Evolutionary conservation across 2,329 filamentous ascomycete genomes (phyloP).

Genomic region (Volutella citrinella): DNA sequence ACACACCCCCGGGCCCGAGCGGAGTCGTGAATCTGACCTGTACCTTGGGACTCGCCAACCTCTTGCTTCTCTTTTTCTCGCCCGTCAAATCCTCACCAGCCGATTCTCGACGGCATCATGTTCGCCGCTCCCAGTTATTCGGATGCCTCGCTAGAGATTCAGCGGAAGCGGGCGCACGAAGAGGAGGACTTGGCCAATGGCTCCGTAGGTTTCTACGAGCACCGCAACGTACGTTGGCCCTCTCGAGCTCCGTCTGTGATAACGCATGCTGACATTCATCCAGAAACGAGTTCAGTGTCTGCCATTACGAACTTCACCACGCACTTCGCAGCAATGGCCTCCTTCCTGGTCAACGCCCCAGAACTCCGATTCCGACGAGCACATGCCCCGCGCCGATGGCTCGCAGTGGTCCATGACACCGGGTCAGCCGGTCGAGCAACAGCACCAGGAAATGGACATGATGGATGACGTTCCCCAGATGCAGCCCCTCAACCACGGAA

Average conservation of each 20-base stretch:
- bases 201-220: constrained; percentile 45
- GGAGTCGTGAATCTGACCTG: too few relatives aligned
- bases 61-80: constrained; percentile 6
- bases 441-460: constrained; percentile 50
- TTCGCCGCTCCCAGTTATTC: constrained; percentile 33
- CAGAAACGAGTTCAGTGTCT: constrained; percentile 56
- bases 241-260: not conserved
- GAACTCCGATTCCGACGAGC: constrained; percentile 39
- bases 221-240: constrained; percentile 44
- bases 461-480: constrained; percentile 34
- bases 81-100: too few relatives aligned
- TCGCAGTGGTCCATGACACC: constrained; percentile 31
- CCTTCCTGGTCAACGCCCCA: constrained; percentile 35
- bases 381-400: constrained; percentile 27
- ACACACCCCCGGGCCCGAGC: too few relatives aligned
- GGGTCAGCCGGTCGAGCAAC: constrained; percentile 10
- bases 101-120: constrained; percentile 37
- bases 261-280: constrained; percentile 14
- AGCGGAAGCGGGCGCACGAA: constrained; percentile 45
- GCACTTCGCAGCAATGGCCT: constrained; percentile 26
- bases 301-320: constrained; percentile 46
- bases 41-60: constrained; percentile 9
- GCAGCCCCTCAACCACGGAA: constrained; percentile 11
- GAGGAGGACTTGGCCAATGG: constrained; percentile 40
- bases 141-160: constrained; percentile 31